phyloP scores from a whole-genome alignment of 140 eudicot species.

The Cichorium intybus region DNA sequence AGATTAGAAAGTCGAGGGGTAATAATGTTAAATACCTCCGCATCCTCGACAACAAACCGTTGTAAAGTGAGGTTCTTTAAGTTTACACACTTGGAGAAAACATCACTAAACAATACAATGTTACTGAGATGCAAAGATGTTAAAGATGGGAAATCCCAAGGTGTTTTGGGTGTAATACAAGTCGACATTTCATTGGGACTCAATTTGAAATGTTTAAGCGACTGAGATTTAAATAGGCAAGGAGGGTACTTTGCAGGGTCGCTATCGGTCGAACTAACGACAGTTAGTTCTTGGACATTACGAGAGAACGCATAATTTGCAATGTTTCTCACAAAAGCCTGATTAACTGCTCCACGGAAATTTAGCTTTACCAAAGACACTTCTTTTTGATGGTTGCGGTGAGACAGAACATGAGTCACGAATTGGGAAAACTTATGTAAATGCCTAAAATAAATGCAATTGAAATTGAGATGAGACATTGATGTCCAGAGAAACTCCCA shows the following conservation, averaged over 20 bases:
- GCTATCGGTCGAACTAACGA: not conserved
- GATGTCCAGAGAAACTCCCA: constrained; percentile 22
- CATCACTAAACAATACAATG: constrained; percentile 1
- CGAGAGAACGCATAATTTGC: constrained; percentile 14
- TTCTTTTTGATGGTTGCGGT: constrained; percentile 4
- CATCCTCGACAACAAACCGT: not conserved
- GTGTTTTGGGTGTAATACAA: constrained; percentile 15
- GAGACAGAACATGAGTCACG: constrained; percentile 9
- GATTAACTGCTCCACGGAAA: not conserved
- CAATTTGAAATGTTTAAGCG: constrained; percentile 22
- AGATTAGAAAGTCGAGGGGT: constrained; percentile 25
- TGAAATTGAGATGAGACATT: not conserved
- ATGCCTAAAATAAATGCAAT: not conserved
- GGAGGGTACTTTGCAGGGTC: constrained; percentile 1
- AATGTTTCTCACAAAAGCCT: not conserved
- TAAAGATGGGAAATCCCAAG: constrained; percentile 28
- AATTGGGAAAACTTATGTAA: constrained; percentile 14
- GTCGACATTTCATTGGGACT: not conserved
- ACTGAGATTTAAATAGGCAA: constrained; percentile 16
- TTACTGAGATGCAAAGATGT: constrained; percentile 4
- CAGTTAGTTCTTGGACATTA: constrained; percentile 16
- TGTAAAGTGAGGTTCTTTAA: constrained; percentile 22
- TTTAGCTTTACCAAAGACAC: constrained; percentile 5
- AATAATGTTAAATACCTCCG: constrained; percentile 6
- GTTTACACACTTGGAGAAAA: constrained; percentile 28